Conservation (phyloP, 2,329 filamentous ascomycete species). For the Cladosporium sp. region DNA sequence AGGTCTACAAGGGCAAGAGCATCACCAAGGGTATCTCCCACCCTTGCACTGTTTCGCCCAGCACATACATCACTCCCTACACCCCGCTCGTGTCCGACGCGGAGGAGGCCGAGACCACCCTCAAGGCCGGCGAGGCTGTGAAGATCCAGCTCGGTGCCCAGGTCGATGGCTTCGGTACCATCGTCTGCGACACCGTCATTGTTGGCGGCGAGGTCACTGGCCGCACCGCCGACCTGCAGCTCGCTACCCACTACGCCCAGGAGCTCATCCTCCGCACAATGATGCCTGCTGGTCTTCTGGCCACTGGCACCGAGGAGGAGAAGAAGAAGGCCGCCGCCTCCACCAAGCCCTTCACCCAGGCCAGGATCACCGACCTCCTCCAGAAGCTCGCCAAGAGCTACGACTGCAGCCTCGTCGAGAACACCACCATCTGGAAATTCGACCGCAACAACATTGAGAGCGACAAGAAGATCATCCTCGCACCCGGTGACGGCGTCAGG, state of each 20-base stretch:
- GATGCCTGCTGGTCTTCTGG: slow-evolving; percentile 83
- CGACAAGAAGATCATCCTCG: slow-evolving; percentile 95
- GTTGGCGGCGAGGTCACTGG: slow-evolving; percentile 65
- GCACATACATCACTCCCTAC: slow-evolving; percentile 93
- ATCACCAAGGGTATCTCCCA: slow-evolving; percentile 90
- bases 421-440: slow-evolving; percentile 96
- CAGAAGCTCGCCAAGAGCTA: slow-evolving; percentile 92
- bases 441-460: slow-evolving; percentile 97
- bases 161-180: slow-evolving; percentile 95
- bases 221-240: slow-evolving; percentile 79
- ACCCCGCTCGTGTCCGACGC: slow-evolving; percentile 86
- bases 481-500: slow-evolving; percentile 82
- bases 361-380: slow-evolving; percentile 81
- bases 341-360: slow-evolving; percentile 79
- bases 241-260: slow-evolving; percentile 93
- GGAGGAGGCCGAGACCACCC: slow-evolving; percentile 75
- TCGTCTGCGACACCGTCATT: slow-evolving; percentile 90
- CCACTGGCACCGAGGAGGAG: slow-evolving; percentile 85
- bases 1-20: slow-evolving; percentile 99
- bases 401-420: slow-evolving; percentile 91
- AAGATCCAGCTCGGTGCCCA: slow-evolving; percentile 99
- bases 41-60: slow-evolving; percentile 92
- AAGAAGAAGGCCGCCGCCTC: slow-evolving; percentile 78
- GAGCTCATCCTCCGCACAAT: slow-evolving; percentile 90
- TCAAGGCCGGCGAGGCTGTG: slow-evolving; percentile 83